A percentile compares a stretch with the other conserved stretches of the same genome.
phyloP scores from a whole-genome alignment of 2,329 filamentous ascomycete species.

The Hyphodiscus sp. region DNA sequence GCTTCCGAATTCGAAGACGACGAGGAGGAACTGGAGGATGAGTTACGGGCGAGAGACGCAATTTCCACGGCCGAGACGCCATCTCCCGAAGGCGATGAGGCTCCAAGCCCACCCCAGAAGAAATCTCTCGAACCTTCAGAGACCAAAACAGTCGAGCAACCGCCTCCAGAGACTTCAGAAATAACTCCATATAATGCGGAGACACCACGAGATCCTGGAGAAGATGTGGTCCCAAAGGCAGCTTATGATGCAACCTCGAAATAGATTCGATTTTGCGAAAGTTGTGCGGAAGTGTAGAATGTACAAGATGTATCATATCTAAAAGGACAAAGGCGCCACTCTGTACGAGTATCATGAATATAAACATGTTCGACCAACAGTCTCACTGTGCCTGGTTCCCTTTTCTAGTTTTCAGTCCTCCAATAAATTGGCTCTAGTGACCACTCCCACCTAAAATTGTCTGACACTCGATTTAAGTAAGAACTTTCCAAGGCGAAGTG shows the following conservation, averaged over 20 bases:
- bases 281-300: slow-evolving; percentile 3
- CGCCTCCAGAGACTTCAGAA: slow-evolving; percentile 24
- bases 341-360: slow-evolving; percentile 10
- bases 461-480: too few species aligned
- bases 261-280: slow-evolving; percentile 8
- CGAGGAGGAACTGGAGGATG: slow-evolving; percentile 45
- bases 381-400: too few species aligned
- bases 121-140: neutral
- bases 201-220: slow-evolving; percentile 32
- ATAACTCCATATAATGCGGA: slow-evolving; percentile 15
- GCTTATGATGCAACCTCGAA: slow-evolving; percentile 36
- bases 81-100: slow-evolving; percentile 1
- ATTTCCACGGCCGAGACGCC: slow-evolving; percentile 3
- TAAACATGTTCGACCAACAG: too few species aligned
- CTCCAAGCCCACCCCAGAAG: neutral
- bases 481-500: too few species aligned
- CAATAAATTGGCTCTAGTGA: too few species aligned
- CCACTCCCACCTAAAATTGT: too few species aligned
- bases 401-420: too few species aligned
- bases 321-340: slow-evolving; percentile 13
- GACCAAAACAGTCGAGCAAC: slow-evolving; percentile 16
- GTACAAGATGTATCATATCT: slow-evolving; percentile 22
- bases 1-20: slow-evolving; percentile 81
- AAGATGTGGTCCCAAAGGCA: slow-evolving; percentile 42
- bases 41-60: slow-evolving; percentile 23